Base-by-base conservation (phyloP, 371 early-diverging fungal species). In the Encephalitozoon romaleae region DNA sequence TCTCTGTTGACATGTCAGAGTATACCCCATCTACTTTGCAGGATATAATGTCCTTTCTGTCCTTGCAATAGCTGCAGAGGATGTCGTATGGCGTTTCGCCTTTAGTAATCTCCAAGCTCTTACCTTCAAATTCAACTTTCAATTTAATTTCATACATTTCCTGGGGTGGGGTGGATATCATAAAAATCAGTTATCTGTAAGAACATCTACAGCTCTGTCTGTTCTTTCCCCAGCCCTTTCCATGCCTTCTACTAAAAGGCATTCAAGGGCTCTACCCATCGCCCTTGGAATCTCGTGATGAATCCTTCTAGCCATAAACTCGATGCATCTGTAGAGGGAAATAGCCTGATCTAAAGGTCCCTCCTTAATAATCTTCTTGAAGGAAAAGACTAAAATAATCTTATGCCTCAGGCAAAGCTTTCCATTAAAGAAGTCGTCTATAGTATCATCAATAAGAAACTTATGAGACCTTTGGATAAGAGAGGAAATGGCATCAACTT, bases 1-100 rank as follows among this genome's bases (percentile, higher is more conserved):
- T 77, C 49, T 93, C 93, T 65, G 95, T 88, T 74, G 87, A 83
- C 69, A 95, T 87, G 88, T 99, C 98, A 88, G 89, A 95, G 49
- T 96, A 88, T 34, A 86, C 89, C 47, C 92, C 94, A 81, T 98
- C 87, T 32, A 87, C 87, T 84, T 87, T 79, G 30, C 77, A 75
- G 15, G 80, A 71, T 8, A 84, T 54, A 9, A 77, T 55, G 52
- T 81, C 76, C 26, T 74, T 68, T 18, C 74, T 54, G 15, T 74
- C 49, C 45, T 67, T 72, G 26, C 54, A 64, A 25, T 42, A 9
- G 34, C 53, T 43, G 23, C 59, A 65, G 25, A 67, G 65, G 15
- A 82, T 18, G 23, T 66, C 54, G 65, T 64, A 74, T 4, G 78
- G 74, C 9, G 80, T 79, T 38, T 53, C 71, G n/a, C 70, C 71